phyloP scores from a whole-genome alignment of 192 early-diverging fungal genomes.

The Fimicolochytrium jonesii region DNA sequence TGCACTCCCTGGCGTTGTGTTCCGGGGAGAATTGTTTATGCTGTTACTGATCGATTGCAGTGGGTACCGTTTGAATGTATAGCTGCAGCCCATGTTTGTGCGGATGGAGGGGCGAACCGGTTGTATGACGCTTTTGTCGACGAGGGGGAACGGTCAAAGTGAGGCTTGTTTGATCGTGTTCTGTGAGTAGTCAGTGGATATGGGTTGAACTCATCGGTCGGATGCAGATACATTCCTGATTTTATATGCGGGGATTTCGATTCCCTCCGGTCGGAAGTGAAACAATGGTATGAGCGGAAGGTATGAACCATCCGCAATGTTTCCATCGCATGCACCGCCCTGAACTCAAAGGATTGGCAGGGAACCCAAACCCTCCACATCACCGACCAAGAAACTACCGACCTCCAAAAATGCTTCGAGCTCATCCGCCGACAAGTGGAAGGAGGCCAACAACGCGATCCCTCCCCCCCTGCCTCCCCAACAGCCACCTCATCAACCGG shows the following conservation, averaged over 20 bases:
- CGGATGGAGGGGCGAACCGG: constrained; percentile 89
- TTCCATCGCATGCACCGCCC: neutral
- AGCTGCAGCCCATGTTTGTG: constrained; percentile 64
- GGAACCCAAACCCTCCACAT: constrained; percentile 46
- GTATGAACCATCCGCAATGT: constrained; percentile 13
- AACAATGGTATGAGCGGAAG: constrained; percentile 59
- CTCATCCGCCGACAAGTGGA: constrained; percentile 24
- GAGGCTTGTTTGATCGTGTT: neutral
- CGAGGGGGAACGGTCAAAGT: constrained; percentile 41
- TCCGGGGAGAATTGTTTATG: constrained; percentile 24
- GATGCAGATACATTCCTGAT: constrained; percentile 65
- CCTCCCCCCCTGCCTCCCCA: neutral
- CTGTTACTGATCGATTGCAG: constrained; percentile 39
- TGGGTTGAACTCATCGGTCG: neutral
- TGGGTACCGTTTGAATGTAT: too few species aligned
- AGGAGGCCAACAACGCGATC: neutral
- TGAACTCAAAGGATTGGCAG: constrained; percentile 30
- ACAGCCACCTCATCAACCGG: neutral
- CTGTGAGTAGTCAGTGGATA: neutral
- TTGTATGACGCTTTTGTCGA: constrained; percentile 65
- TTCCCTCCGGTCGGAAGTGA: constrained; percentile 61
- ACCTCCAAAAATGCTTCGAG: constrained; percentile 85
- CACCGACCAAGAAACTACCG: constrained; percentile 63
- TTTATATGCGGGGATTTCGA: constrained; percentile 84
- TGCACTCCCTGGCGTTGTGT: neutral